phyloP scores from a whole-genome alignment of 2,329 filamentous ascomycete species.

The Clarireedia paspali region DNA sequence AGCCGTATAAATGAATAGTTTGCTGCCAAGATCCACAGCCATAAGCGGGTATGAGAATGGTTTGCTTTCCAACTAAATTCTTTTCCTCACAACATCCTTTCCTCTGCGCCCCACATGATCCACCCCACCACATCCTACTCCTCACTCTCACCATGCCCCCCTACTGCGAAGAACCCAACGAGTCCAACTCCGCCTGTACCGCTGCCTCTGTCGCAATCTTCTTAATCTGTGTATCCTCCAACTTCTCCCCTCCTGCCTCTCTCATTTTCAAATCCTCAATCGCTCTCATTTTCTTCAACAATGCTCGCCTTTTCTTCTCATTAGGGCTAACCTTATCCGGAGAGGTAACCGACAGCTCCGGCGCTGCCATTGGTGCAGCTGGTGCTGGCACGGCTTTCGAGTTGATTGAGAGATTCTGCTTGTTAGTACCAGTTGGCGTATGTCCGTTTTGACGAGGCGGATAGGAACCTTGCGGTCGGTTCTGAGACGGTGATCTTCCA shows the following conservation, averaged over 20 bases:
- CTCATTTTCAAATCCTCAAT: constrained; percentile 99
- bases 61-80: no score
- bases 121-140: no score
- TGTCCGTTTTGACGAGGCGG: constrained; percentile 18
- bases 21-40: no score
- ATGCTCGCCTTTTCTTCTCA: constrained; percentile 88
- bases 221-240: constrained; percentile 97
- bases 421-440: constrained; percentile 1
- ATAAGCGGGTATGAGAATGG: no score
- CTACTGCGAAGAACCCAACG: constrained; percentile 14
- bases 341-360: constrained; percentile 45
- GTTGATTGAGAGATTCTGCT: constrained; percentile 30
- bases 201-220: constrained; percentile 87
- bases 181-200: constrained; percentile 75
- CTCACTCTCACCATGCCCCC: no score
- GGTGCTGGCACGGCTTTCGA: constrained; percentile 9
- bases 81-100: no score
- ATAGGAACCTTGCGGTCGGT: constrained; percentile 35
- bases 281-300: constrained; percentile 95
- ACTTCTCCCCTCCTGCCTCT: constrained; percentile 85
- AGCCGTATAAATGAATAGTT: no score
- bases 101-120: no score
- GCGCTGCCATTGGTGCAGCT: constrained; percentile 26
- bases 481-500: constrained; percentile 37
- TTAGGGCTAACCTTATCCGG: constrained; percentile 55